Percentiles rank a stretch among this genome's conserved stretches.
Conservation (phyloP, 2,329 filamentous ascomycete species). For the Sarocladiaceae sp. region DNA sequence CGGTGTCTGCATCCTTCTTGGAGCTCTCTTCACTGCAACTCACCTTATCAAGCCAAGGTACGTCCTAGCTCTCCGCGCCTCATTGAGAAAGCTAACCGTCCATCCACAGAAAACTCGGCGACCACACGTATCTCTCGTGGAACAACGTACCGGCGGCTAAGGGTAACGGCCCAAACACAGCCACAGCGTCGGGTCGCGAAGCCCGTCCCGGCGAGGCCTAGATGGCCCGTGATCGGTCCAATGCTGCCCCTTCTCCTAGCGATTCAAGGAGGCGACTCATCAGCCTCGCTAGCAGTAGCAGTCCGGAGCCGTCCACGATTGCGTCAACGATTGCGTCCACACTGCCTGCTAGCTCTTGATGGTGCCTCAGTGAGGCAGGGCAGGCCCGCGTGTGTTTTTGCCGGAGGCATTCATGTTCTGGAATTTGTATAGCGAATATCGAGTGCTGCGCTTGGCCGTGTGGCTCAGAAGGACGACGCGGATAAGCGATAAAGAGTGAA, state of each 20-base stretch:
- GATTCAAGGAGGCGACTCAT: background rate
- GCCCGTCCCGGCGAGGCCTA: slow-evolving; percentile 38
- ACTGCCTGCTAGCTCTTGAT: background rate
- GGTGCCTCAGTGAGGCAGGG: background rate
- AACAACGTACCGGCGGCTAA: slow-evolving; percentile 56
- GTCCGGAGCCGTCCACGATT: too few relatives aligned
- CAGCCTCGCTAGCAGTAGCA: too few relatives aligned
- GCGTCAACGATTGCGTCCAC: too few relatives aligned
- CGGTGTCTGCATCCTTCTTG: slow-evolving; percentile 84
- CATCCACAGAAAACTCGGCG: slow-evolving; percentile 77
- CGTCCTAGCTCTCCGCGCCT: slow-evolving; percentile 21
- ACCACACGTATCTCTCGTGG: slow-evolving; percentile 97
- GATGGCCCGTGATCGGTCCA: slow-evolving; percentile 23
- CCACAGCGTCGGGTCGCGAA: slow-evolving; percentile 51
- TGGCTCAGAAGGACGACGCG: too few relatives aligned
- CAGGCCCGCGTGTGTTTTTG: background rate
- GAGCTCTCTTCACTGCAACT: slow-evolving; percentile 79
- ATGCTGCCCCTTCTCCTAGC: slow-evolving; percentile 13
- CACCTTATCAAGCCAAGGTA: slow-evolving; percentile 88
- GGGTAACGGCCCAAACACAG: slow-evolving; percentile 32
- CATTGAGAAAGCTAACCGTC: slow-evolving; percentile 9
- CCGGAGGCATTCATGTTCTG: too few relatives aligned
- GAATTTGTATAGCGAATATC: slow-evolving; percentile 7
- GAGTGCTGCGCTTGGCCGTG: background rate
- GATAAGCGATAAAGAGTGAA: too few relatives aligned